These are phyloP conservation scores for Sicyos baderoa DNA, from an alignment of 306 rosid species.

Conservation along the genomic window DNA sequence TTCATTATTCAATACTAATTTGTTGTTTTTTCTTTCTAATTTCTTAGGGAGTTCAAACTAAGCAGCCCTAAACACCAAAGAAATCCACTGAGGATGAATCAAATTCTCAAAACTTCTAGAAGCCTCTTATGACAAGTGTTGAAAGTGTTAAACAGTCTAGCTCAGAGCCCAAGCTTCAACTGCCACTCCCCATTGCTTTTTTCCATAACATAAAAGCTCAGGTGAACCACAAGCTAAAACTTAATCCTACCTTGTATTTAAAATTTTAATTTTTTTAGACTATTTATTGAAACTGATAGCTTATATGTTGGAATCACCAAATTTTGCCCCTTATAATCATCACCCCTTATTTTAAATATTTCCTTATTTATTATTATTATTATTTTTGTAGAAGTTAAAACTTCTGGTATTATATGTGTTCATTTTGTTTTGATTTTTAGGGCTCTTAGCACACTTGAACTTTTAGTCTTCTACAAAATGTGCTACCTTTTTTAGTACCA, in stretches of 20 bases:
- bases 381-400: no score
- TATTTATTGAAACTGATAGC: not conserved
- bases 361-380: no score
- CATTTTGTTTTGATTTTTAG: no score
- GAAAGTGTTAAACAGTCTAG: not conserved
- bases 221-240: not conserved
- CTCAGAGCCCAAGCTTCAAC: not conserved
- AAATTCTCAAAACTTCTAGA: constrained; percentile 24
- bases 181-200: not conserved
- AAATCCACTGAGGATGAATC: constrained; percentile 34
- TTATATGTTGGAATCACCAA: constrained; percentile 13
- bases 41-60: constrained; percentile 53
- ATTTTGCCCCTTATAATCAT: constrained; percentile 1
- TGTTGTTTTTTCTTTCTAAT: not conserved
- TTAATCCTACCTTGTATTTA: not conserved
- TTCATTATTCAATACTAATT: not conserved
- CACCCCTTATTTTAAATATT: not conserved
- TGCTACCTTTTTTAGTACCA: no score
- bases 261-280: not conserved
- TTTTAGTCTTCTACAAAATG: no score
- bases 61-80: constrained; percentile 43
- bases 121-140: constrained; percentile 24
- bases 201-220: not conserved
- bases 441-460: no score
- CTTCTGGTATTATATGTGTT: no score